Conservation (phyloP, 805 yeast genomes). For the Wickerhamomyces pijperi region DNA sequence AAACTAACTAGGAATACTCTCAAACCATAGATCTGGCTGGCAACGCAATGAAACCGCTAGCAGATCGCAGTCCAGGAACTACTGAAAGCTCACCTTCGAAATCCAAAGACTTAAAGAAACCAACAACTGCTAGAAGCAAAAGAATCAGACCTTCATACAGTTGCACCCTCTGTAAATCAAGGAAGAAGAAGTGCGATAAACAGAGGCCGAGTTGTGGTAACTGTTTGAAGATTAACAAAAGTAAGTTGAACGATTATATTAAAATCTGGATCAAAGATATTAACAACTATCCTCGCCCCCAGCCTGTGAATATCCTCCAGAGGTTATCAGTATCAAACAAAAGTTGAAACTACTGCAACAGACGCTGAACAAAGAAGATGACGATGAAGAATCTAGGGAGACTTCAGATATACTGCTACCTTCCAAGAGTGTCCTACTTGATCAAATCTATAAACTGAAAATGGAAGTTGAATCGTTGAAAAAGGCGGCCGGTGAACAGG, state of each 20-base stretch:
- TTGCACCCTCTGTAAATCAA: constrained; percentile 21
- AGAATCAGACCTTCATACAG: constrained; percentile 24
- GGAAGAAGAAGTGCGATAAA: constrained; percentile 18
- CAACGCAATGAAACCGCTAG: too few relatives aligned
- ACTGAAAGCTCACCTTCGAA: too few relatives aligned
- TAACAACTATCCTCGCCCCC: not conserved
- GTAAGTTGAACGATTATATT: constrained; percentile 2
- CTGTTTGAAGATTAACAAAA: constrained; percentile 15
- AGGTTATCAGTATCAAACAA: not conserved
- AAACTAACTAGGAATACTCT: too few relatives aligned
- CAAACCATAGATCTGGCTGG: too few relatives aligned
- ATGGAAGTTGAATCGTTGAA: not conserved
- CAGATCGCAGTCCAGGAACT: too few relatives aligned
- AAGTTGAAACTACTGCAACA: not conserved
- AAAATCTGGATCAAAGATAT: not conserved
- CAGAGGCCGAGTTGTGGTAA: constrained; percentile 11
- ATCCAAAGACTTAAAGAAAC: not conserved
- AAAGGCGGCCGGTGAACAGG: too few relatives aligned
- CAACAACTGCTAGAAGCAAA: constrained; percentile 1
- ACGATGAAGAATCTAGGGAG: constrained; percentile 4
- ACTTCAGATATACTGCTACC: not conserved
- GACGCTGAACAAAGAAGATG: not conserved
- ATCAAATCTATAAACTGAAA: not conserved
- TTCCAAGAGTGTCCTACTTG: not conserved
- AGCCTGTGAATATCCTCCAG: constrained; percentile 3